phyloP scores from a whole-genome alignment of 352 stramenopile genomes.

The Phytophthora cajani region DNA sequence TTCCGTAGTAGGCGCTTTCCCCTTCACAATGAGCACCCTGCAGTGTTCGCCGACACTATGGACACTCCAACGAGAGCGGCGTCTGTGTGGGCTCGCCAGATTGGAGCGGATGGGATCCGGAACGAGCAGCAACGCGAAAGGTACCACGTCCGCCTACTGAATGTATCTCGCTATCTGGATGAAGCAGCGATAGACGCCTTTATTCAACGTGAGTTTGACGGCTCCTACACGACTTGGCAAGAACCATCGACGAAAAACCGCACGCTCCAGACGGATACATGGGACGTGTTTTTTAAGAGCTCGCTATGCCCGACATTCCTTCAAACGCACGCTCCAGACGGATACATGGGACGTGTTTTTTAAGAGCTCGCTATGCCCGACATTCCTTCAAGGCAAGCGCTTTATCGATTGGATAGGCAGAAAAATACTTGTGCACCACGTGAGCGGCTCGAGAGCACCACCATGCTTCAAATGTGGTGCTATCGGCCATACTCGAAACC shows the following conservation, averaged over 20 bases:
- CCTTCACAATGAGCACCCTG: not conserved
- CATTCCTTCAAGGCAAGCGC: not conserved
- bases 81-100: conserved; percentile 2
- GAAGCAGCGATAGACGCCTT: conserved; percentile 8
- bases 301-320: not conserved
- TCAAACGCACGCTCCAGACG: not conserved
- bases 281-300: conserved; percentile 11
- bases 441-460: not conserved
- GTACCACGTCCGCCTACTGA: conserved; percentile 12
- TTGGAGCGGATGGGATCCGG: conserved; percentile 5
- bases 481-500: not conserved
- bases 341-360: conserved; percentile 15
- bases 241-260: not conserved
- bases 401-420: conserved; percentile 7
- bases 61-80: not conserved
- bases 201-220: not conserved
- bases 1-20: conserved; percentile 5
- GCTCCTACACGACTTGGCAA: conserved; percentile 6
- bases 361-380: not conserved
- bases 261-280: not conserved
- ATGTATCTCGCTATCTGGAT: conserved; percentile 7
- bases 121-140: not conserved
- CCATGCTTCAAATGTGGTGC: not conserved
- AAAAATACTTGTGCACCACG: conserved; percentile 9
- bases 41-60: not conserved